Percentiles rank a stretch among this genome's conserved stretches.
These are phyloP conservation scores for Esteya vermicola DNA, from an alignment of 2,329 filamentous ascomycete species.

Conservation along the genomic window DNA sequence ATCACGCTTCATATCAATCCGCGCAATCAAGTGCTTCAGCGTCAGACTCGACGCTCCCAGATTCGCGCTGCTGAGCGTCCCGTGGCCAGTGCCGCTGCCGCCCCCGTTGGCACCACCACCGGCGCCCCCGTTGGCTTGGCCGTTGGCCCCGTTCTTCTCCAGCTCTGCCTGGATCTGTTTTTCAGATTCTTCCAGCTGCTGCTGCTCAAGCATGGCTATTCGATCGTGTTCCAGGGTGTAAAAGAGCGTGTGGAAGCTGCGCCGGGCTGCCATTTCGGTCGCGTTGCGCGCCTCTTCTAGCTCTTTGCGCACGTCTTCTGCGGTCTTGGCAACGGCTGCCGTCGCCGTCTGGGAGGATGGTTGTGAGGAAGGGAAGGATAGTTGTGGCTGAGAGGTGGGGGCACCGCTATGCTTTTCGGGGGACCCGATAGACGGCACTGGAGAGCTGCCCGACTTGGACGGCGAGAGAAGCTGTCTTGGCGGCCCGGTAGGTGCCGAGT, in stretches of 20 bases:
- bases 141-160: slow-evolving; percentile 41
- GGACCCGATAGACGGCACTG: slow-evolving; percentile 46
- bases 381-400: slow-evolving; percentile 13
- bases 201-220: slow-evolving; percentile 94
- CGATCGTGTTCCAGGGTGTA: slow-evolving; percentile 92
- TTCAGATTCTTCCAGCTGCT: slow-evolving; percentile 91
- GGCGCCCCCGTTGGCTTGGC: too few relatives aligned
- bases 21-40: slow-evolving; percentile 88
- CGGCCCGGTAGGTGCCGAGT: slow-evolving; percentile 22
- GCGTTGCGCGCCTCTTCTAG: slow-evolving; percentile 84
- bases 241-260: slow-evolving; percentile 85
- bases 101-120: slow-evolving; percentile 21
- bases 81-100: slow-evolving; percentile 53
- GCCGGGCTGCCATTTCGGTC: slow-evolving; percentile 77
- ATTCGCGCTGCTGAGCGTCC: slow-evolving; percentile 84
- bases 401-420: slow-evolving; percentile 44
- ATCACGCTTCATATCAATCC: slow-evolving; percentile 85
- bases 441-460: slow-evolving; percentile 55
- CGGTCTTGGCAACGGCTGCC: slow-evolving; percentile 40
- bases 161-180: slow-evolving; percentile 93
- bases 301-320: slow-evolving; percentile 83
- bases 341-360: too few relatives aligned
- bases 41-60: slow-evolving; percentile 91
- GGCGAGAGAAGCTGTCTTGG: slow-evolving; percentile 50
- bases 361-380: slow-evolving; percentile 8